These are phyloP conservation scores for Pestalotiopsis fici DNA, from an alignment of 2,329 filamentous ascomycete species.

Conservation along the genomic window DNA sequence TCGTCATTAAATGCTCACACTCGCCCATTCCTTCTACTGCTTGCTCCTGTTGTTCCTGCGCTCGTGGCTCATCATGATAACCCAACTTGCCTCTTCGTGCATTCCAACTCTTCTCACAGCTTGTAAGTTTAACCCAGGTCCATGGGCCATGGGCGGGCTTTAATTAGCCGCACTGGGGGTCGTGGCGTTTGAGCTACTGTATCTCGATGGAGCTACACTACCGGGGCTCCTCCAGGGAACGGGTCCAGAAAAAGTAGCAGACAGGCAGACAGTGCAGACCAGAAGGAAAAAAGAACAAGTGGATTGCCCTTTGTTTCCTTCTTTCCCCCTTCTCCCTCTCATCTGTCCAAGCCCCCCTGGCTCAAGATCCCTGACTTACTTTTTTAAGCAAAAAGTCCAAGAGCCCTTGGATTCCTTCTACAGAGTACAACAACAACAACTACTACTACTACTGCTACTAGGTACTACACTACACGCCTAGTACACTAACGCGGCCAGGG, in stretches of 20 bases:
- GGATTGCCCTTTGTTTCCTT: conserved; percentile 2
- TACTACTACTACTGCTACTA: no score
- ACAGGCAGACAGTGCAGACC: no score
- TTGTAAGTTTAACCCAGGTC: background rate
- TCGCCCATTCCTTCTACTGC: no score
- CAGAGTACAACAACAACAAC: no score
- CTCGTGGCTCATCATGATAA: no score
- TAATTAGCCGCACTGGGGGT: conserved; percentile 7
- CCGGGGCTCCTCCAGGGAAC: background rate
- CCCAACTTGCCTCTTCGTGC: no score
- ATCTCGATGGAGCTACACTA: background rate
- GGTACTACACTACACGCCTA: no score
- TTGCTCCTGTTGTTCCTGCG: no score
- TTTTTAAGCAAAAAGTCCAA: background rate
- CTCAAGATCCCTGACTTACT: background rate
- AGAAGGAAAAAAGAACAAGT: conserved; percentile 12
- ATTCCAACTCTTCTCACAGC: background rate
- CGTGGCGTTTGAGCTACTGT: conserved; percentile 4
- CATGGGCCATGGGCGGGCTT: background rate
- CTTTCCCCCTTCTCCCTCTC: background rate
- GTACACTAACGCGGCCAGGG: background rate
- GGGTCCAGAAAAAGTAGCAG: background rate
- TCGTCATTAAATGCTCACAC: no score
- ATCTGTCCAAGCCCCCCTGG: background rate
- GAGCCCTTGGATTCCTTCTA: background rate